Evolutionary conservation across 225 moss, liverwort and hornwort genomes (phyloP).

Genomic region (Bryoerythrophyllum caledonicum): DNA sequence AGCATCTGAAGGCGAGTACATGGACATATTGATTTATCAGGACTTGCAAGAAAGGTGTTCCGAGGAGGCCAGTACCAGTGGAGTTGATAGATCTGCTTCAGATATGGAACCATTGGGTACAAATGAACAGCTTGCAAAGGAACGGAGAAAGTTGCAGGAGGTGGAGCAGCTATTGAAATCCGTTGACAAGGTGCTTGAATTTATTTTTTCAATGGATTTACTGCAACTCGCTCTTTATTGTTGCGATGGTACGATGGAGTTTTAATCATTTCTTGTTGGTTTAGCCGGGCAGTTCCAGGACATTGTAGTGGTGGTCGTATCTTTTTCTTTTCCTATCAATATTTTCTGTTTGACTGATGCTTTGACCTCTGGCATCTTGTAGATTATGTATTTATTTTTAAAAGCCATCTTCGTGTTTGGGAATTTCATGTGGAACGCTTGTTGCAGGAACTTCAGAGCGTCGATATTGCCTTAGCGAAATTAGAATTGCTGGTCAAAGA

Average conservation of each 20-base stretch:
- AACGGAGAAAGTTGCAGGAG: conserved; percentile 49
- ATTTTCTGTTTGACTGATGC: not conserved
- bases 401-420: not conserved
- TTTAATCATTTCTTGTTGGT: not conserved
- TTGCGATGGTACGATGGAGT: conserved; percentile 5
- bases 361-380: conserved; percentile 10
- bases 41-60: conserved; percentile 45
- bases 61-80: conserved; percentile 52
- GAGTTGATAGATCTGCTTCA: conserved; percentile 38
- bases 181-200: conserved; percentile 50
- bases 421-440: conserved; percentile 23
- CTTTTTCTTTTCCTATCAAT: not conserved
- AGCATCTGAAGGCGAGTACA: conserved; percentile 37
- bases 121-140: conserved; percentile 42
- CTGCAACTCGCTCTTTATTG: not conserved
- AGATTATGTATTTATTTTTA: conserved; percentile 2
- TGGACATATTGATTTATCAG: conserved; percentile 45
- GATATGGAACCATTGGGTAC: conserved; percentile 27
- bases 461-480: conserved; percentile 58
- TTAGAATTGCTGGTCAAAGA: conserved; percentile 67
- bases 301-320: conserved; percentile 1
- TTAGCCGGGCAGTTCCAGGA: not conserved
- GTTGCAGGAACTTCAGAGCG: conserved; percentile 58
- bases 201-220: not conserved
- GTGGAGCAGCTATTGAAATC: conserved; percentile 55